These are phyloP conservation scores for Achaetomium macrosporum DNA, from an alignment of 2,329 filamentous ascomycete species.

Conservation along the genomic window DNA sequence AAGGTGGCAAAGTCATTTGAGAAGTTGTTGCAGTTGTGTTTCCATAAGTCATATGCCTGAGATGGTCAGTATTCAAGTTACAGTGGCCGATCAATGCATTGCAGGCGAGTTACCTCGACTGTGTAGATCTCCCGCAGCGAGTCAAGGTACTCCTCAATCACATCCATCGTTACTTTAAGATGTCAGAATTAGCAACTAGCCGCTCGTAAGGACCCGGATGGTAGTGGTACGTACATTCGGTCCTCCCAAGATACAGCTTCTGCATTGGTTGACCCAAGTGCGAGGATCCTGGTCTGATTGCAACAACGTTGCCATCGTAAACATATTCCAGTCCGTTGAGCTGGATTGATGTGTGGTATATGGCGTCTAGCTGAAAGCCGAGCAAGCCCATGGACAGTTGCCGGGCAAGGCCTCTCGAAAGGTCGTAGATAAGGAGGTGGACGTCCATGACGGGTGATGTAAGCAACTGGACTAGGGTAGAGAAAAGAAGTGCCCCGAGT, in stretches of 20 bases:
- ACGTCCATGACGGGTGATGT: constrained; percentile 58
- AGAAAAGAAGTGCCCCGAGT: too few species aligned
- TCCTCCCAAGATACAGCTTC: constrained; percentile 66
- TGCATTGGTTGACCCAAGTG: constrained; percentile 84
- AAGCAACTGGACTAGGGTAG: background rate
- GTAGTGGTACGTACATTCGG: constrained; percentile 38
- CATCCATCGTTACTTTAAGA: constrained; percentile 59
- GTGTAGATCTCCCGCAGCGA: constrained; percentile 80
- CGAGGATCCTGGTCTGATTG: constrained; percentile 71
- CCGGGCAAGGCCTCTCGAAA: constrained; percentile 57
- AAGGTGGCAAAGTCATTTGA: constrained; percentile 89
- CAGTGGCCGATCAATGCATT: too few species aligned
- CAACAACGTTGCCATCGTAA: constrained; percentile 82
- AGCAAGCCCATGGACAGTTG: constrained; percentile 49
- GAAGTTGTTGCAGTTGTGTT: constrained; percentile 97
- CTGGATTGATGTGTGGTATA: constrained; percentile 92
- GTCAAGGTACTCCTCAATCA: constrained; percentile 81
- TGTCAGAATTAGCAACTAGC: background rate
- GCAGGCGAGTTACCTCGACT: constrained; percentile 49
- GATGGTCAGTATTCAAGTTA: background rate
- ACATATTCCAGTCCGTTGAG: constrained; percentile 81
- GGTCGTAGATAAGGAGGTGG: constrained; percentile 71
- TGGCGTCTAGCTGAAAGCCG: constrained; percentile 69
- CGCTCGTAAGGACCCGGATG: too few species aligned
- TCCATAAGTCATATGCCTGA: constrained; percentile 80